Conservation (phyloP, 106 monocot species). For the Dendrobium huoshanense region DNA sequence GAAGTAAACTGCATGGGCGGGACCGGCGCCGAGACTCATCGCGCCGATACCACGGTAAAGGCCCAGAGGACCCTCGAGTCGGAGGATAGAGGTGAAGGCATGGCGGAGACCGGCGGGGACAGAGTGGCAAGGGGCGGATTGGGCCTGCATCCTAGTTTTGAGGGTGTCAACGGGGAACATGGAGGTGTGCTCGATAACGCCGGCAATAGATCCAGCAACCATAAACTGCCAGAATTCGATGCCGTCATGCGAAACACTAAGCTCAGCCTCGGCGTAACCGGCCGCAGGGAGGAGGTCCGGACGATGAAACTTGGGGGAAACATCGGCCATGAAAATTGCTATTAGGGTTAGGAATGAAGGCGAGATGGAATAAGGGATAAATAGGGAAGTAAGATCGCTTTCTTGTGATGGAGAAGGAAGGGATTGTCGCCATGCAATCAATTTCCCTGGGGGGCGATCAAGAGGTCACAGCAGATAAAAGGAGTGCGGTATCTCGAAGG, state of each 20-base stretch:
- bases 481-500: neutral
- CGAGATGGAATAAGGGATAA: slow-evolving; percentile 4
- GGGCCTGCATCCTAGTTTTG: slow-evolving; percentile 84
- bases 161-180: slow-evolving; percentile 98
- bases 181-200: slow-evolving; percentile 84
- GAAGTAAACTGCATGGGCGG: slow-evolving; percentile 95
- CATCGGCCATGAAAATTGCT: slow-evolving; percentile 22
- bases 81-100: slow-evolving; percentile 31
- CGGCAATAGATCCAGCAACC: slow-evolving; percentile 87
- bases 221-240: slow-evolving; percentile 85
- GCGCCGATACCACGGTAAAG: slow-evolving; percentile 87
- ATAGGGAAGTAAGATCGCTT: slow-evolving; percentile 19
- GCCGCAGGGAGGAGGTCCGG: slow-evolving; percentile 50
- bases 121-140: slow-evolving; percentile 21
- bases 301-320: slow-evolving; percentile 39
- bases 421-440: slow-evolving; percentile 22
- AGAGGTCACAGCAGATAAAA: slow-evolving; percentile 7
- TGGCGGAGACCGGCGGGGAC: slow-evolving; percentile 30
- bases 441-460: neutral
- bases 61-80: slow-evolving; percentile 42
- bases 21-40: slow-evolving; percentile 89
- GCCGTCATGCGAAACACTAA: slow-evolving; percentile 50
- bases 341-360: slow-evolving; percentile 8
- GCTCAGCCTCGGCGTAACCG: slow-evolving; percentile 5
- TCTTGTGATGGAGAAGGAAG: slow-evolving; percentile 2